Evolutionary conservation across 2,329 filamentous ascomycete species (phyloP).

Genomic region (Lanzia echinophila): DNA sequence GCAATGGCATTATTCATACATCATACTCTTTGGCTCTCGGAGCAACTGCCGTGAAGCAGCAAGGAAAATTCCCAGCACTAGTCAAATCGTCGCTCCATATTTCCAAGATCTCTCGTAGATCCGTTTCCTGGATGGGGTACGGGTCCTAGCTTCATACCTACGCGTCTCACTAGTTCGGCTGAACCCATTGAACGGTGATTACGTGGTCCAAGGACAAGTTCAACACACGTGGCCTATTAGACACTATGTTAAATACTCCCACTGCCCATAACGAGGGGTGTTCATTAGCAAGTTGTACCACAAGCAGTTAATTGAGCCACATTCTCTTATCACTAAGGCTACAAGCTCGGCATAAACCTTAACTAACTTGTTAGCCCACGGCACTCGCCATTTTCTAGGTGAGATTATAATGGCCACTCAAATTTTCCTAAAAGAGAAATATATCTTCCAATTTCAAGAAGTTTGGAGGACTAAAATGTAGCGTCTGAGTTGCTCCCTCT

Average conservation of each 20-base stretch:
- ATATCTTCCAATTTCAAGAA: too few relatives aligned
- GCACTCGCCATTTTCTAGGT: too few relatives aligned
- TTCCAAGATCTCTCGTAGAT: not conserved
- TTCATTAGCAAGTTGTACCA: not conserved
- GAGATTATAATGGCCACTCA: too few relatives aligned
- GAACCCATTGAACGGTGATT: not conserved
- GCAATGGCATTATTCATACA: too few relatives aligned
- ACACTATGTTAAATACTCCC: too few relatives aligned
- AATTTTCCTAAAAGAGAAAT: too few relatives aligned
- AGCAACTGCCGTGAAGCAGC: not conserved
- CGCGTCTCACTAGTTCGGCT: not conserved
- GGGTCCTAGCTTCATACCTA: not conserved
- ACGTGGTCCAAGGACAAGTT: too few relatives aligned
- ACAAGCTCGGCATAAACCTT: not conserved
- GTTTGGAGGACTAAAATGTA: too few relatives aligned
- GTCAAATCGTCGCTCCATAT: not conserved
- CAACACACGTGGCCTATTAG: too few relatives aligned
- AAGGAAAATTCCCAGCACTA: not conserved
- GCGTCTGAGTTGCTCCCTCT: too few relatives aligned
- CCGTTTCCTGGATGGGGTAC: not conserved
- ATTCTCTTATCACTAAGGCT: not conserved
- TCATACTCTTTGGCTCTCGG: not conserved
- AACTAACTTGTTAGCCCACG: not conserved
- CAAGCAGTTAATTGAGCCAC: not conserved
- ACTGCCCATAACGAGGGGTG: not conserved